Evolutionary conservation across 202 grass and related monocot species (phyloP), one percentile per base, ranked within the genome.

Genomic region (Panicum hallii): DNA sequence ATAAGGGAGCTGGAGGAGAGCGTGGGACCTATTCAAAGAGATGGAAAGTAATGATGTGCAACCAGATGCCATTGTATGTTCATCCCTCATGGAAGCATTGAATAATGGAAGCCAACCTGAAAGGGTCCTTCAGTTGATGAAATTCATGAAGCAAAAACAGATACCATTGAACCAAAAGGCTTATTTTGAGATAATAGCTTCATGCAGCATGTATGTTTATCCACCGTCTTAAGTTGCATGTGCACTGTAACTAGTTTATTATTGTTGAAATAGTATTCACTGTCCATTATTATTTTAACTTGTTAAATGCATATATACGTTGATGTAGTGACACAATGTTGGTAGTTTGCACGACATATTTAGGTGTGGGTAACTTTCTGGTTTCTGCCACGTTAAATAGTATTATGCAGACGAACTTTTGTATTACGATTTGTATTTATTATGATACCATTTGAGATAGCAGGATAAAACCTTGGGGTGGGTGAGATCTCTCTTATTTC

Each of bases 131-230:
- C 85, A 90, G 74, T 85, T 98, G 85, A 87, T 87, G 77, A 81
- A 92, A 69, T 85, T 90, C 63, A 98, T 98, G 95, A 90, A 78
- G 70, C 85, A 93, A 84, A 93, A 92, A 53, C 43, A 28, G 73
- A 95, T 98, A 53, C 74, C 81, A 20, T 83, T 98, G 78, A 98
- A 98, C 83, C 70, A 85, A 65, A 95, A 92, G 87, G 86, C 92
- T 64, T 87, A 85, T 40, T 91, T 94, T 78, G 91, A 90, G 83
- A 88, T 98, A 74, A 90, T 98, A 78, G 88, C 87, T 93, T 89
- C 95, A 66, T 95, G 95, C 82, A 93, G 87, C 87, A 90, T 98
- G 95, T 95, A 89, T 63, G 90, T 67, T 76, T 75, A 70, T 67
- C 78, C 54, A 83, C 28, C 70, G 20, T 72, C 66, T 86, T 82